These are phyloP conservation scores for Waltergamsia citrina DNA, from an alignment of 2,329 filamentous ascomycete species.

Conservation along the genomic window DNA sequence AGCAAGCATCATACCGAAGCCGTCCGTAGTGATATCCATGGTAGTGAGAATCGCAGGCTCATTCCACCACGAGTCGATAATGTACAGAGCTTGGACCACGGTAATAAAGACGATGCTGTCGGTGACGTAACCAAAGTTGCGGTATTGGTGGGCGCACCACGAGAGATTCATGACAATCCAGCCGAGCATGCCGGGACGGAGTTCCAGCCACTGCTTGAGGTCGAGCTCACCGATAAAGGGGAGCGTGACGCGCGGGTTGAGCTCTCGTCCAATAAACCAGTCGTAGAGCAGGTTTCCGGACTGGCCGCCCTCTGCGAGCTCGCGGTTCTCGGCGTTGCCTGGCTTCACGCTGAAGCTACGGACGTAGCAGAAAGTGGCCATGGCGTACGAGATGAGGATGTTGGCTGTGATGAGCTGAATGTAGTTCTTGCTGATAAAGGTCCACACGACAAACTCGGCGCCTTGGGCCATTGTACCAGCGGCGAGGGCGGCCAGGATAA, in stretches of 20 bases:
- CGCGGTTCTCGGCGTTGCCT: constrained; percentile 62
- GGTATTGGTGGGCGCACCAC: constrained; percentile 82
- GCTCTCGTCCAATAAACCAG: constrained; percentile 92
- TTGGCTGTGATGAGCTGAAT: constrained; percentile 77
- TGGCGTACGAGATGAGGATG: constrained; percentile 61
- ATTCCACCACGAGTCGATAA: constrained; percentile 78
- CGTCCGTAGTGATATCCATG: constrained; percentile 88
- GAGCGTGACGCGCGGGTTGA: constrained; percentile 77
- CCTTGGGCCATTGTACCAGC: constrained; percentile 71
- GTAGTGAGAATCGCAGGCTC: constrained; percentile 85
- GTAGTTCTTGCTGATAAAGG: constrained; percentile 87
- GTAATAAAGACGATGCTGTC: constrained; percentile 80
- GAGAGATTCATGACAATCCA: constrained; percentile 82
- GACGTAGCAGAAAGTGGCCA: constrained; percentile 74
- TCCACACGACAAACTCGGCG: constrained; percentile 79
- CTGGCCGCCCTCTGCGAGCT: constrained; percentile 74
- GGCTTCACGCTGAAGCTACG: constrained; percentile 73
- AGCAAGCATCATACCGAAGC: constrained; percentile 89
- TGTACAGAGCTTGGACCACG: constrained; percentile 69
- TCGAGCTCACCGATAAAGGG: constrained; percentile 79
- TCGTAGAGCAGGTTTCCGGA: constrained; percentile 85
- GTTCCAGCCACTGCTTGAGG: constrained; percentile 82
- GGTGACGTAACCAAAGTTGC: constrained; percentile 70
- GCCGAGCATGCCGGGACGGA: constrained; percentile 83
- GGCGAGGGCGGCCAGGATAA: constrained; percentile 61